Percentiles rank a stretch among this genome's conserved stretches.
These are phyloP conservation scores for Aureobasidium sp. DNA, from an alignment of 2,329 filamentous ascomycete genomes.

Conservation along the genomic window DNA sequence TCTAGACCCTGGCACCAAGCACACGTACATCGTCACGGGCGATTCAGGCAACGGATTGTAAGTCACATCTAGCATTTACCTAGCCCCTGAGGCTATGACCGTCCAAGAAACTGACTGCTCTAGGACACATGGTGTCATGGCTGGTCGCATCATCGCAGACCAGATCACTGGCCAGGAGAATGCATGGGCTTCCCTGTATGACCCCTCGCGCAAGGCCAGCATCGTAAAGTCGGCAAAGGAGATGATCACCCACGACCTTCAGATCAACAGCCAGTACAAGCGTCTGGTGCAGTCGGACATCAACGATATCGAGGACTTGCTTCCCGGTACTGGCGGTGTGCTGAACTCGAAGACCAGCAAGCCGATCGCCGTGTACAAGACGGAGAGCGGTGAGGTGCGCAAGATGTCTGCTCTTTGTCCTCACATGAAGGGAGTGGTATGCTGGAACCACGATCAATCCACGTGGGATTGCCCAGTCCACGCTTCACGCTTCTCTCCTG, in stretches of 20 bases:
- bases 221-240: constrained; percentile 40
- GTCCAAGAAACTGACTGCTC: too few relatives aligned
- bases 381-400: constrained; percentile 45
- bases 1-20: constrained; percentile 45
- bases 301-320: constrained; percentile 50
- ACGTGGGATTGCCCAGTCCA: constrained; percentile 50
- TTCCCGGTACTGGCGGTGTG: constrained; percentile 44
- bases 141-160: constrained; percentile 47
- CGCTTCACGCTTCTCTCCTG: constrained; percentile 37
- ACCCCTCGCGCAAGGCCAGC: constrained; percentile 41
- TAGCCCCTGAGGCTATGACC: too few relatives aligned
- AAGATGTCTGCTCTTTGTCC: constrained; percentile 51
- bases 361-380: constrained; percentile 51
- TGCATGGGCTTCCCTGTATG: constrained; percentile 45
- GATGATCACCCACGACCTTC: constrained; percentile 46
- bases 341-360: constrained; percentile 42
- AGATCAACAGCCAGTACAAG: constrained; percentile 53
- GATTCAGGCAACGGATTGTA: constrained; percentile 50
- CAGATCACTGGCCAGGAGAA: constrained; percentile 47
- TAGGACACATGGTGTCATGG: constrained; percentile 45
- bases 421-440: constrained; percentile 50
- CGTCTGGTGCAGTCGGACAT: constrained; percentile 49
- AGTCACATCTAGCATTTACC: too few relatives aligned
- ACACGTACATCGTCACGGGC: constrained; percentile 49
- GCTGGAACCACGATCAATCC: constrained; percentile 50